Conservation (phyloP, 2,329 filamentous ascomycete genomes). For the Pseudocercospora fuligena region DNA sequence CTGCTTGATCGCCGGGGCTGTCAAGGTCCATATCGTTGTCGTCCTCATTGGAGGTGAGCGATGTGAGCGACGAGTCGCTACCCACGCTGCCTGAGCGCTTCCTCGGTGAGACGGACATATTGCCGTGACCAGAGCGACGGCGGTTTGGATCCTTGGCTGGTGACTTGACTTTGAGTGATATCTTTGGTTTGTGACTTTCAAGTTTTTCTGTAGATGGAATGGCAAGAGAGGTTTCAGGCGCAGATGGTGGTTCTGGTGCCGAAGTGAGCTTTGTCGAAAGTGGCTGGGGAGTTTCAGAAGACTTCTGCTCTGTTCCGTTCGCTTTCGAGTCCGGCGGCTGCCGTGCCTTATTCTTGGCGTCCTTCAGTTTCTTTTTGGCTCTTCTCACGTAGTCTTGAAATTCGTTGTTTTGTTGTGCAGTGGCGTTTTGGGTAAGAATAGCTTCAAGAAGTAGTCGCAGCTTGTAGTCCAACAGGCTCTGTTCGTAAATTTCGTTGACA, state of each 20-base stretch:
- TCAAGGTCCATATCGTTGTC: slow-evolving; percentile 35
- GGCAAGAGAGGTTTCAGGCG: slow-evolving; percentile 24
- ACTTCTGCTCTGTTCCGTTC: slow-evolving; percentile 34
- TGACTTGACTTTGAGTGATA: slow-evolving; percentile 40
- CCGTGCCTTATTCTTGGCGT: slow-evolving; percentile 33
- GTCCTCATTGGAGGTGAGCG: slow-evolving; percentile 42
- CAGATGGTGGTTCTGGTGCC: slow-evolving; percentile 19
- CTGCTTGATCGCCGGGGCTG: slow-evolving; percentile 21
- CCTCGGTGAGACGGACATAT: slow-evolving; percentile 35
- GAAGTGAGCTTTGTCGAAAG: slow-evolving; percentile 28
- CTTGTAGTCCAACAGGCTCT: slow-evolving; percentile 44
- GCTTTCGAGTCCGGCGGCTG: slow-evolving; percentile 43
- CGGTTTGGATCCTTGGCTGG: slow-evolving; percentile 29
- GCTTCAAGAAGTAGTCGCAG: slow-evolving; percentile 49
- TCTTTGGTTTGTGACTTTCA: slow-evolving; percentile 33
- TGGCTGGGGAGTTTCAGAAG: slow-evolving; percentile 26
- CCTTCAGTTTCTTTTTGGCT: slow-evolving; percentile 48
- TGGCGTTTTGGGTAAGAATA: slow-evolving; percentile 48
- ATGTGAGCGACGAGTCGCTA: slow-evolving; percentile 41
- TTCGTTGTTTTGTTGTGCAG: slow-evolving; percentile 43
- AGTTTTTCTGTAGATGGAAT: slow-evolving; percentile 39
- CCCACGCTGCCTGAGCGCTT: slow-evolving; percentile 31
- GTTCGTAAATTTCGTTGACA: slow-evolving; percentile 49
- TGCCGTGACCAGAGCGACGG: slow-evolving; percentile 27
- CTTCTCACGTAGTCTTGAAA: slow-evolving; percentile 51